Evolutionary conservation across 2,329 filamentous ascomycete genomes (phyloP).

Genomic region (Fusarium sublunatum): DNA sequence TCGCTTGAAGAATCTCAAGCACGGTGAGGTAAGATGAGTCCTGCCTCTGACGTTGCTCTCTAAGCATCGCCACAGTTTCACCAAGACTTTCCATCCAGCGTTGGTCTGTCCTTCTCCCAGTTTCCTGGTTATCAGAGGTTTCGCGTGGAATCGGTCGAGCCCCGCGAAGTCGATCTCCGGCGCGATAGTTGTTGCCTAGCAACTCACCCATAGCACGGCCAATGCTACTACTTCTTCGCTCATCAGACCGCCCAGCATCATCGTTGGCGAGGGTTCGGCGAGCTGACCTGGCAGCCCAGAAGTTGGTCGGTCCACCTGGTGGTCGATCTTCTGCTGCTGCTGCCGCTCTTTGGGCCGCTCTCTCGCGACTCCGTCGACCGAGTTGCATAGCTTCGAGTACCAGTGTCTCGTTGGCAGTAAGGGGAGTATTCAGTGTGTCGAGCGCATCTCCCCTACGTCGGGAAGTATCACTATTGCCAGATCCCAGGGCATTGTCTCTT

Average conservation of each 20-base stretch:
- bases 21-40: conserved; percentile 53
- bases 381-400: conserved; percentile 68
- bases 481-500: conserved; percentile 39
- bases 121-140: conserved; percentile 35
- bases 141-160: conserved; percentile 51
- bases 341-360: conserved; percentile 47
- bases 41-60: conserved; percentile 52
- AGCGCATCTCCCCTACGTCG: conserved; percentile 50
- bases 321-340: conserved; percentile 32
- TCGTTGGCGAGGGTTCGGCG: conserved; percentile 37
- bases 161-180: conserved; percentile 50
- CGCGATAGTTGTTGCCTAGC: conserved; percentile 51
- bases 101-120: conserved; percentile 45
- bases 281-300: conserved; percentile 30
- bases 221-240: conserved; percentile 53
- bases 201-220: conserved; percentile 55
- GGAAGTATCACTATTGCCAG: conserved; percentile 20
- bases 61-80: conserved; percentile 52
- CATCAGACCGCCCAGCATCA: conserved; percentile 46
- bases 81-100: conserved; percentile 51
- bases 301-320: conserved; percentile 11
- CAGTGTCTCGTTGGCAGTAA: conserved; percentile 65
- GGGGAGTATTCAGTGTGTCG: conserved; percentile 61
- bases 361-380: conserved; percentile 63
- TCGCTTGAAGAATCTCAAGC: conserved; percentile 53